Base-by-base conservation (phyloP, 345 rosid species). In the Carallia pectinifolia region DNA sequence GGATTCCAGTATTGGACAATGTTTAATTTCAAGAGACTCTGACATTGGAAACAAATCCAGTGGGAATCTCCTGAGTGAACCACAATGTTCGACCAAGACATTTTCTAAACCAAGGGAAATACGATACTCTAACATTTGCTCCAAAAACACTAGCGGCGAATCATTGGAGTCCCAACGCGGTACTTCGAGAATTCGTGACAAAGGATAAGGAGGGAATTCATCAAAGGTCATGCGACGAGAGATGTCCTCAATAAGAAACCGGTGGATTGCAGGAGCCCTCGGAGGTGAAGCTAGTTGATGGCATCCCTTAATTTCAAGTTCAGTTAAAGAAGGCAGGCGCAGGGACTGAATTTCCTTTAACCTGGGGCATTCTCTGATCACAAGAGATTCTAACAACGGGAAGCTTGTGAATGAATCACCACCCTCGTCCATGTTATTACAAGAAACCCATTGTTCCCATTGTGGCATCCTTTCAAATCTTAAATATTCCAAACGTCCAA, bases 1-100 rank as follows among this genome's bases (percentile, higher is more conserved):
- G 50, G 71, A 54, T 39, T 13, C 54, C 23, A 68, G 30, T 16
- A 29, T 68, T 27, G 61, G 30, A 64, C 58, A 54, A 9, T 29
- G 29, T 13, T 15, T 30, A 12, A 64, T 37, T 7, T 4, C 0
- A 39, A 71, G 62, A 39, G 6, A 10, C 30, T 54, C 55, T 19
- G 64, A n/a, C 4, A 27, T 17, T 0, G 63, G 62, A 36, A 64
- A 64, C 8, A 38, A 2, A 0, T 70, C 67, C 27, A 71, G 27
- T 5, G 68, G 47, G 44, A 71, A 64, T 44, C 31, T 54, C 37
- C 18, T 29, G 29, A 68, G 4, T 3, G 72, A 13, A 3, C 17
- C 55, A 17, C 52, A 68, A 3, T 10, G 23, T 59, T 6, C 23
- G 16, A 68, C 18, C 2, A 0, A 0, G 48, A 68, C 18, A 18